phyloP scores from a whole-genome alignment of 495 filamentous ascomycete genomes.

The Pyronema domesticum region DNA sequence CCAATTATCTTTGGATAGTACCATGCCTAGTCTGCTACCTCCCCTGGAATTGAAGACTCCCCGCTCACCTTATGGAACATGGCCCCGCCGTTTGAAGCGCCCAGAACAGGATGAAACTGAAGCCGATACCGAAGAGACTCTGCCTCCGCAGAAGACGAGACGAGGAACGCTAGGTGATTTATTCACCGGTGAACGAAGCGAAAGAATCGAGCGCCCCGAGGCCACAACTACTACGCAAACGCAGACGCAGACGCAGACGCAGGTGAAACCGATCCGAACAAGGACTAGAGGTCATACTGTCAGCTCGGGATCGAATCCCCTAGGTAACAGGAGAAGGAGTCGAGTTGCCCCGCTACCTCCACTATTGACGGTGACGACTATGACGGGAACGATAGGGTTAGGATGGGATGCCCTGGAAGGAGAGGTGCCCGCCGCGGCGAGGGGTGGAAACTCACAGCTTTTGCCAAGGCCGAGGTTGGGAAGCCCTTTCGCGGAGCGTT shows the following conservation, averaged over 20 bases:
- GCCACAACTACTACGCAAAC: neutral
- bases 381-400: conserved; percentile 18
- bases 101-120: conserved; percentile 14
- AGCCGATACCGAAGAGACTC: conserved; percentile 9
- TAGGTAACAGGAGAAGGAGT: conserved; percentile 11
- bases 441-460: neutral
- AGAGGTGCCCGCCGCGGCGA: conserved; percentile 1
- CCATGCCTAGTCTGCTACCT: conserved; percentile 10
- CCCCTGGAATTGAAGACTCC: conserved; percentile 20
- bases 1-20: neutral
- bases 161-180: conserved; percentile 19
- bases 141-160: conserved; percentile 14
- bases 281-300: conserved; percentile 17
- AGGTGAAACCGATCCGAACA: neutral
- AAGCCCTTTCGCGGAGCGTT: conserved; percentile 16
- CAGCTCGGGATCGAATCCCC: conserved; percentile 11
- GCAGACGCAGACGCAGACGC: neutral
- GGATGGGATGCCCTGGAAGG: conserved; percentile 15
- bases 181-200: conserved; percentile 13
- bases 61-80: conserved; percentile 20
- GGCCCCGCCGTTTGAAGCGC: conserved; percentile 22
- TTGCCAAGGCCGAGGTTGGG: conserved; percentile 7
- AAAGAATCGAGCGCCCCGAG: neutral
- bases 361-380: conserved; percentile 21
- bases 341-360: conserved; percentile 13